A percentile compares a stretch with the other conserved stretches of the same genome.
phyloP scores from a whole-genome alignment of 129 eudicot species.

The Saussurea involucrata region DNA sequence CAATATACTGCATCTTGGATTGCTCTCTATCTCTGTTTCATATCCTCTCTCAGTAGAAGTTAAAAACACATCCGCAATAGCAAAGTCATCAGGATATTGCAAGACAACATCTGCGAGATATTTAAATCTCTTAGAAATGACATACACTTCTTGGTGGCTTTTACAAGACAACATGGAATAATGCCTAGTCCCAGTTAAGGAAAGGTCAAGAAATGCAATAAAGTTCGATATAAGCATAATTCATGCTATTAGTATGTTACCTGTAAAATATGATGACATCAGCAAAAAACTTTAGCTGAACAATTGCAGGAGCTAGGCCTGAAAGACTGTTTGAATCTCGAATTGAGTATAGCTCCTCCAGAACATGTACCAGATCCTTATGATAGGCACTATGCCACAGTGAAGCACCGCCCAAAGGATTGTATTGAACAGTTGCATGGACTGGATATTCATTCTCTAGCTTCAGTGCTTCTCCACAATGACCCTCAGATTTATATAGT shows the following conservation, averaged over 20 bases:
- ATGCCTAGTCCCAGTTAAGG: background rate
- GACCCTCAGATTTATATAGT: constrained; percentile 28
- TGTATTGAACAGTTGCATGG: constrained; percentile 21
- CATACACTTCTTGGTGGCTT: background rate
- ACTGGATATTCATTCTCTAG: constrained; percentile 19
- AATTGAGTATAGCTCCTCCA: constrained; percentile 52
- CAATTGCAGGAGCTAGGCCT: constrained; percentile 42
- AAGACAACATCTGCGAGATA: background rate
- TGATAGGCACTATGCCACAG: constrained; percentile 72
- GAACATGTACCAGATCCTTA: constrained; percentile 44
- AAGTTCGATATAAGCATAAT: background rate
- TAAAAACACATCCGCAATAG: background rate
- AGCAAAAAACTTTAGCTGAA: constrained; percentile 67
- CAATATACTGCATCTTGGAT: background rate
- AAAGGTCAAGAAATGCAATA: background rate
- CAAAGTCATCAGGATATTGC: background rate
- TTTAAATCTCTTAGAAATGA: background rate
- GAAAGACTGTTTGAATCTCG: constrained; percentile 44
- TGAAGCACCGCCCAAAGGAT: constrained; percentile 46
- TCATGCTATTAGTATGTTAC: constrained; percentile 34
- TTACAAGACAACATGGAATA: background rate
- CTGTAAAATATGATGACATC: constrained; percentile 79
- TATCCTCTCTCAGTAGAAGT: background rate
- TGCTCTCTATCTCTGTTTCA: background rate
- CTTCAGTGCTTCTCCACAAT: constrained; percentile 25